phyloP scores from a whole-genome alignment of 768 basidiomycete genomes.

The Boletus sp. region DNA sequence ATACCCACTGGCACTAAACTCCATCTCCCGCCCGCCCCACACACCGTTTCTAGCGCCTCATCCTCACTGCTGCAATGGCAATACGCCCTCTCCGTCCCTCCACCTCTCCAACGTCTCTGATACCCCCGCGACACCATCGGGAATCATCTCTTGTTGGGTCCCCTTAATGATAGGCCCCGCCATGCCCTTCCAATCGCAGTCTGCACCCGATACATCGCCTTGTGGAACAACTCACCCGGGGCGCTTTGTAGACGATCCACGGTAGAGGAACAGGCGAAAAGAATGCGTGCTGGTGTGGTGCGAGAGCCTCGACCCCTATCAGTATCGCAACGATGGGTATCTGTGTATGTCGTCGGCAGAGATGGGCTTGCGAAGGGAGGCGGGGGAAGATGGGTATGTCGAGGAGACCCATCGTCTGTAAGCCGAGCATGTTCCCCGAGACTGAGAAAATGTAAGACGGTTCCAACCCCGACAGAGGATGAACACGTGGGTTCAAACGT shows the following conservation, averaged over 20 bases:
- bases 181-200: slow-evolving; percentile 26
- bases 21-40: slow-evolving; percentile 16
- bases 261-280: slow-evolving; percentile 14
- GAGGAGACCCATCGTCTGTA: slow-evolving; percentile 1
- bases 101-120: background rate
- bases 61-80: slow-evolving; percentile 25
- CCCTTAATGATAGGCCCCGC: slow-evolving; percentile 13
- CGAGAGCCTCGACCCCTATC: slow-evolving; percentile 4
- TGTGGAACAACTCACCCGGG: slow-evolving; percentile 16
- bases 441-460: too few species aligned
- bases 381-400: background rate
- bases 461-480: too few species aligned
- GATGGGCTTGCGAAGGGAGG: background rate
- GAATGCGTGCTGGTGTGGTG: background rate
- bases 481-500: too few species aligned
- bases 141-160: slow-evolving; percentile 14
- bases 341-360: background rate
- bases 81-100: background rate
- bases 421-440: background rate
- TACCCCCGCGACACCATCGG: background rate
- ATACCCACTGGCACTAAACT: slow-evolving; percentile 3
- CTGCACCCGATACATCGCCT: slow-evolving; percentile 12
- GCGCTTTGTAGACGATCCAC: too few species aligned
- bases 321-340: slow-evolving; percentile 18
- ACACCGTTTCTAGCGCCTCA: slow-evolving; percentile 19